A percentile compares a stretch with the other conserved stretches of the same genome.
phyloP scores from a whole-genome alignment of 1,284 basidiomycete species.

The Wallemia ichthyophaga region DNA sequence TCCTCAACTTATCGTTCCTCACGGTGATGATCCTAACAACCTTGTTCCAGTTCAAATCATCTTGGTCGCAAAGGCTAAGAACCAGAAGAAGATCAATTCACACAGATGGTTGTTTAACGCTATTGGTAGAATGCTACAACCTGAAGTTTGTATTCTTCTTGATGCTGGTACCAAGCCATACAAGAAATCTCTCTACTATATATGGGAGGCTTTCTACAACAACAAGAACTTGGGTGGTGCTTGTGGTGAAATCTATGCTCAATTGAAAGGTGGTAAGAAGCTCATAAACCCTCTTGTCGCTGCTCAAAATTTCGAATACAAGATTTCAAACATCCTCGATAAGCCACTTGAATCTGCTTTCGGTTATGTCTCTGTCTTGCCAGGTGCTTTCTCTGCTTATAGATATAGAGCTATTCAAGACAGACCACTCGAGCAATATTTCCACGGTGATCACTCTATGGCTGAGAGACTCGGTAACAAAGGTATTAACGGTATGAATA shows the following conservation, averaged over 20 bases:
- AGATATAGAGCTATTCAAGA: slow-evolving; percentile 71
- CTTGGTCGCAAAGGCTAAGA: slow-evolving; percentile 61
- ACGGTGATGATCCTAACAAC: slow-evolving; percentile 61
- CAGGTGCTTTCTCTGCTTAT: slow-evolving; percentile 89
- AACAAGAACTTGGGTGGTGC: slow-evolving; percentile 68
- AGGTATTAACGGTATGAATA: slow-evolving; percentile 90
- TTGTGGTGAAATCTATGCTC: slow-evolving; percentile 80
- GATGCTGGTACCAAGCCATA: slow-evolving; percentile 91
- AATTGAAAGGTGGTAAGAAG: slow-evolving; percentile 74
- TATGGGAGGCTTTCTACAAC: slow-evolving; percentile 85
- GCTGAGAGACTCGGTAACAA: slow-evolving; percentile 74
- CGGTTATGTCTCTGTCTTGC: slow-evolving; percentile 79
- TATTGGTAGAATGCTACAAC: slow-evolving; percentile 46
- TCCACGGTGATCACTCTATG: slow-evolving; percentile 85
- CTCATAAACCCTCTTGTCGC: slow-evolving; percentile 62
- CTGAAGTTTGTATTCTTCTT: slow-evolving; percentile 43
- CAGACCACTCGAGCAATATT: slow-evolving; percentile 79
- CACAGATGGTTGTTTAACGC: slow-evolving; percentile 87
- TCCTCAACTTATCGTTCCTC: slow-evolving; percentile 66
- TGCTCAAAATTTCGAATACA: slow-evolving; percentile 69
- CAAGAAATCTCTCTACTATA: slow-evolving; percentile 81
- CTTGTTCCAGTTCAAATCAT: slow-evolving; percentile 73
- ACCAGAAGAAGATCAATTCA: slow-evolving; percentile 34
- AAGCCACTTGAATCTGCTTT: slow-evolving; percentile 78
- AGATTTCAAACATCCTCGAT: slow-evolving; percentile 78